Evolutionary conservation across 148 eudicot genomes (phyloP), one percentile per base, ranked within the genome.

Genomic region (Polygonum aviculare): DNA sequence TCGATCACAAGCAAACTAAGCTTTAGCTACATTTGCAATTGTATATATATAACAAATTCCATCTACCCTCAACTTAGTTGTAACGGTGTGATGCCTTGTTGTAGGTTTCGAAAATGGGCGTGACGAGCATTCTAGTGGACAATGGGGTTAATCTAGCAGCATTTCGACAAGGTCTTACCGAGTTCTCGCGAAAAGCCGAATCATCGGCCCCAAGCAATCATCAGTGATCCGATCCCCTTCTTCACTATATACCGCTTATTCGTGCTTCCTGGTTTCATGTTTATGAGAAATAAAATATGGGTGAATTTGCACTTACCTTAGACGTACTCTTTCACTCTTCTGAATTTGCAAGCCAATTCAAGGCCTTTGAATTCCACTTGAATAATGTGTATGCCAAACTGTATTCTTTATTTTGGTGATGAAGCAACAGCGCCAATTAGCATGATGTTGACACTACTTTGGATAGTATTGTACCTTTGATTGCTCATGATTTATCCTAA

Each of bases 21-120:
- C 45, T 70, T 70, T 70, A 18, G 47, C 49, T 70, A 22, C 19
- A 38, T 69, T 70, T 38, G 5, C 49, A 38, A 5, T 44, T 70
- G 5, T 3, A 15, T 5, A 0, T 2, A 14, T 1, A 72, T 39
- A 39, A 39, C 41, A 39, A 39, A 39, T 39, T 39, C 41, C 41
- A 7, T 44, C 9, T 10, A 6, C 9, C 9, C 0, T 40, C 49
- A n/a, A 48, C 22, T 52, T n/a, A 6, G 15, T 26, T 26, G 31
- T 26, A 26, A 26, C 31, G 31, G 31, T 2, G 10, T 63, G 51
- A 31, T 38, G 8, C 49, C 31, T 26, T 26, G 31, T 65, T 78
- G 10, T 85, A 87, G 90, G 86, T 86, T 21, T 82, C 89, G 12
- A 88, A 89, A 41, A 87, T 90, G 93, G 97, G 97, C 7, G 97